phyloP scores from a whole-genome alignment of 495 filamentous ascomycete species.

The Astrothelium macrocarpum region DNA sequence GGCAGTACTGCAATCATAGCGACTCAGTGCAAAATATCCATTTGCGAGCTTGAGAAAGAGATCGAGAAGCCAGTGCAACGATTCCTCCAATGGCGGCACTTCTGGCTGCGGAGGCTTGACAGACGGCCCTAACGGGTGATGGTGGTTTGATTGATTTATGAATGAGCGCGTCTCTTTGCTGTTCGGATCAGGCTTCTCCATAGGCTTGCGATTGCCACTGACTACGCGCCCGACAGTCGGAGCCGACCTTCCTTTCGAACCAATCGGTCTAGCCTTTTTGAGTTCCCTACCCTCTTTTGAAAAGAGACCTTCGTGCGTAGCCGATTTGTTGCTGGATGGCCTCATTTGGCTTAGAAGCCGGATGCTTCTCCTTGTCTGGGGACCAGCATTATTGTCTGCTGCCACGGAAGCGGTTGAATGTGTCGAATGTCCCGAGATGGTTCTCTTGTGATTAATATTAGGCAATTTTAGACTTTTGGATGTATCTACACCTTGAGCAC shows the following conservation, averaged over 20 bases:
- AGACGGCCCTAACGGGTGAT: not conserved
- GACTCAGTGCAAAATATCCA: conserved; percentile 64
- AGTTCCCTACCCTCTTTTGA: conserved; percentile 58
- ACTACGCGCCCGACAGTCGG: conserved; percentile 72
- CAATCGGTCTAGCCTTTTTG: conserved; percentile 64
- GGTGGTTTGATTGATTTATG: not conserved
- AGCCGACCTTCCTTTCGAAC: conserved; percentile 45
- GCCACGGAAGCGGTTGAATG: conserved; percentile 45
- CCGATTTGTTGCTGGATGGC: conserved; percentile 50
- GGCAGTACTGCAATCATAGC: conserved; percentile 69
- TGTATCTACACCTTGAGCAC: not conserved
- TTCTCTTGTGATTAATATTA: conserved; percentile 64
- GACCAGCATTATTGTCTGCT: conserved; percentile 51
- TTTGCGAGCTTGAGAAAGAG: conserved; percentile 71
- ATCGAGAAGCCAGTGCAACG: conserved; percentile 65
- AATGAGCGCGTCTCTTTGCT: conserved; percentile 33
- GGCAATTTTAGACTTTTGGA: conserved; percentile 29
- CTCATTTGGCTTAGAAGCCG: conserved; percentile 64
- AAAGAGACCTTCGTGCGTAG: conserved; percentile 17
- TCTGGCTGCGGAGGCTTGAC: conserved; percentile 15
- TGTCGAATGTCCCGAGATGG: conserved; percentile 70
- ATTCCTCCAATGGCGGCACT: conserved; percentile 50
- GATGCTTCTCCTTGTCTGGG: conserved; percentile 62
- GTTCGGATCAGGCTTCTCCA: conserved; percentile 53
- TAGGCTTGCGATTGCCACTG: conserved; percentile 67